These are phyloP conservation scores for Tephrocybe sp. DNA, from an alignment of 768 basidiomycete genomes.

Conservation along the genomic window DNA sequence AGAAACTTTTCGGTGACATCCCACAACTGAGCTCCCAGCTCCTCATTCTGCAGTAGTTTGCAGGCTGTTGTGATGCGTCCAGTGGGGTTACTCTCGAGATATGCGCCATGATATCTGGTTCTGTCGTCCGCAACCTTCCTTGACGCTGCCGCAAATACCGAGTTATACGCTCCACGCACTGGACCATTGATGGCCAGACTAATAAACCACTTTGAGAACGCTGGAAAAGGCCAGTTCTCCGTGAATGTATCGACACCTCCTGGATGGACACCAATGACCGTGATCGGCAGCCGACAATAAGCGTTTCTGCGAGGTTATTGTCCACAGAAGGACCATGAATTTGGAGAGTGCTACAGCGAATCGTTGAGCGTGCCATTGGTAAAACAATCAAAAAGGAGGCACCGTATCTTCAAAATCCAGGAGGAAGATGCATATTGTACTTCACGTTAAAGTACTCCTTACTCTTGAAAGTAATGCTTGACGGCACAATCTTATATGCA, in stretches of 20 bases:
- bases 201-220: constrained; percentile 17
- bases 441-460: constrained; percentile 36
- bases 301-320: constrained; percentile 47
- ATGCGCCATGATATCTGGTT: constrained; percentile 22
- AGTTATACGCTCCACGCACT: constrained; percentile 25
- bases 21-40: constrained; percentile 12
- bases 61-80: constrained; percentile 10
- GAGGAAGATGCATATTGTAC: constrained; percentile 23
- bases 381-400: constrained; percentile 2
- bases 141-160: constrained; percentile 29
- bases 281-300: constrained; percentile 39
- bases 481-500: constrained; percentile 21
- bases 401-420: constrained; percentile 32
- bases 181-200: constrained; percentile 19
- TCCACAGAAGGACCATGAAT: constrained; percentile 49
- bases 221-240: constrained; percentile 20
- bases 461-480: constrained; percentile 24
- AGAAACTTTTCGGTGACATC: constrained; percentile 13
- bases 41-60: constrained; percentile 4
- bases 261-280: constrained; percentile 35
- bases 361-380: background rate
- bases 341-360: constrained; percentile 45
- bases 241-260: constrained; percentile 31
- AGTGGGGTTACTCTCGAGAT: constrained; percentile 17
- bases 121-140: constrained; percentile 21